Percentiles rank a stretch among this genome's conserved stretches.
These are phyloP conservation scores for Cercospora janseana DNA, from an alignment of 2,329 filamentous ascomycete genomes.

Conservation along the genomic window DNA sequence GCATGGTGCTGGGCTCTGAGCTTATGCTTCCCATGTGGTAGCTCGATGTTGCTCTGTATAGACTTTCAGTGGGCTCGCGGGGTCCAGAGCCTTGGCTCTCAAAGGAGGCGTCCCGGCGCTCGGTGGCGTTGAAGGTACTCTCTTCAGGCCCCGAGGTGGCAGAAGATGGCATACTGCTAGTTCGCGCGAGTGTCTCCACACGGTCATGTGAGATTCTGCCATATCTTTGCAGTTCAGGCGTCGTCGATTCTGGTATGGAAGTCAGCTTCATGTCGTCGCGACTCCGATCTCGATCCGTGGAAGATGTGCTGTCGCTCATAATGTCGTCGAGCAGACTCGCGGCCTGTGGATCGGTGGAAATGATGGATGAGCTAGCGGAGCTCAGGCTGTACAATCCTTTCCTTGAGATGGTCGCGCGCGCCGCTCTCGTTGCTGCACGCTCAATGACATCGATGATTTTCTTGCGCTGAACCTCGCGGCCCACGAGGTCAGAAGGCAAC, in stretches of 20 bases:
- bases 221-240: constrained; percentile 22
- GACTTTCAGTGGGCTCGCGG: constrained; percentile 22
- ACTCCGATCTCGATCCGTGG: constrained; percentile 45
- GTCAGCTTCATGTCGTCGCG: constrained; percentile 47
- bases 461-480: constrained; percentile 69
- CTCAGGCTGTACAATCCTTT: constrained; percentile 51
- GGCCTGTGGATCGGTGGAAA: constrained; percentile 35
- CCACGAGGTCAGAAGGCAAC: constrained; percentile 77
- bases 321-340: constrained; percentile 42
- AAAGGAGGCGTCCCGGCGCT: constrained; percentile 18
- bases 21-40: constrained; percentile 18
- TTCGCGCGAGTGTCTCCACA: constrained; percentile 11
- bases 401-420: constrained; percentile 33
- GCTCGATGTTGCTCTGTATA: constrained; percentile 25
- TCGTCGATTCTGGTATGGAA: constrained; percentile 34
- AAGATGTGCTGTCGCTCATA: constrained; percentile 51
- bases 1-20: constrained; percentile 29
- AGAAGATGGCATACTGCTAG: constrained; percentile 23
- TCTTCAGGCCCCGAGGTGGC: constrained; percentile 22
- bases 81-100: constrained; percentile 26
- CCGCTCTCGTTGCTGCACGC: constrained; percentile 66
- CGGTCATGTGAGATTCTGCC: constrained; percentile 17
- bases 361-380: constrained; percentile 41
- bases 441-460: constrained; percentile 73
- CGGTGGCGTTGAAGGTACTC: constrained; percentile 5